Evolutionary conservation across 2,329 filamentous ascomycete genomes (phyloP).

Genomic region (Claviceps spartinae): DNA sequence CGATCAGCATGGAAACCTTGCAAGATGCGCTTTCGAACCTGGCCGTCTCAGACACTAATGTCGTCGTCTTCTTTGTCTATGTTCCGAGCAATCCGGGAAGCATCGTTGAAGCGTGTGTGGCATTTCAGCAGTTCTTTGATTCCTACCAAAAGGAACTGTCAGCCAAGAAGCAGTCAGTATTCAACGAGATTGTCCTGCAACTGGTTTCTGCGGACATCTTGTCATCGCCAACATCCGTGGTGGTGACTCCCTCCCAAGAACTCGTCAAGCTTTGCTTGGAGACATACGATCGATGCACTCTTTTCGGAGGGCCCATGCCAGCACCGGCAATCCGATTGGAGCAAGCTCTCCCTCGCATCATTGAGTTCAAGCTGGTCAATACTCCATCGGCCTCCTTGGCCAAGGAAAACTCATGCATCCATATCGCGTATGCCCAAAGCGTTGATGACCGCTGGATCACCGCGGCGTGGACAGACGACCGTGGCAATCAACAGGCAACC

Average conservation of each 20-base stretch:
- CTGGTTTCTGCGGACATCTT: conserved; percentile 57
- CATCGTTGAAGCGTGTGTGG: conserved; percentile 56
- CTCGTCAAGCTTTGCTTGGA: conserved; percentile 55
- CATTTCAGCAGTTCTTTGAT: conserved; percentile 61
- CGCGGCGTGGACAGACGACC: conserved; percentile 68
- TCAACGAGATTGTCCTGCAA: conserved; percentile 63
- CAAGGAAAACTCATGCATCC: conserved; percentile 66
- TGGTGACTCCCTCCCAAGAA: conserved; percentile 46
- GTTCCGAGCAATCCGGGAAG: conserved; percentile 47
- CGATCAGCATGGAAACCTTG: conserved; percentile 35
- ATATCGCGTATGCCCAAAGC: conserved; percentile 66
- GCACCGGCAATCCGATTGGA: conserved; percentile 63
- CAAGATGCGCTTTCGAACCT: conserved; percentile 31
- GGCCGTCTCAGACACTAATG: conserved; percentile 37
- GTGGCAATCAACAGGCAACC: conserved; percentile 58
- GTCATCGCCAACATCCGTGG: conserved; percentile 46
- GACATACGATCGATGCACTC: conserved; percentile 61
- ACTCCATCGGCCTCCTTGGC: conserved; percentile 60
- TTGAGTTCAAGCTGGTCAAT: conserved; percentile 60
- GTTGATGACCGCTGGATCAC: conserved; percentile 66
- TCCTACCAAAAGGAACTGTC: conserved; percentile 31
- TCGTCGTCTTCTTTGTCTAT: conserved; percentile 68
- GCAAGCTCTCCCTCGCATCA: conserved; percentile 51
- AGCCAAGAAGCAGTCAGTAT: conserved; percentile 27
- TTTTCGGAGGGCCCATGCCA: conserved; percentile 41